phyloP scores from a whole-genome alignment of 805 yeast genomes.

The Pichia californica region DNA sequence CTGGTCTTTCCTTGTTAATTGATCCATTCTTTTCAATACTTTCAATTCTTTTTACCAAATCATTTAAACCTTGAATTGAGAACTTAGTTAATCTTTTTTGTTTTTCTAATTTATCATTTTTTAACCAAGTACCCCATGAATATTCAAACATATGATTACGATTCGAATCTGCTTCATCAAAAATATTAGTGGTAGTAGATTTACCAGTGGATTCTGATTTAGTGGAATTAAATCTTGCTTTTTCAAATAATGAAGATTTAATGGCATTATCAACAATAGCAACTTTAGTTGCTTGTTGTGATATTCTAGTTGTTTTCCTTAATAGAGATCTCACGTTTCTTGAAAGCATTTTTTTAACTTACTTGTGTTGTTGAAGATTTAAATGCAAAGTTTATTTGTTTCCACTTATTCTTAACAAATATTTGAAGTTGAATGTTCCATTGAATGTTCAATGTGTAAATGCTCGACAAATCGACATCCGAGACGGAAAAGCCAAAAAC shows the following conservation, averaged over 20 bases:
- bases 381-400: background rate
- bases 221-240: slow-evolving; percentile 5
- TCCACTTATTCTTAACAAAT: background rate
- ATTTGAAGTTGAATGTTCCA: too few relatives aligned
- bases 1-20: slow-evolving; percentile 29
- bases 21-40: slow-evolving; percentile 6
- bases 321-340: background rate
- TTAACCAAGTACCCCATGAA: slow-evolving; percentile 94
- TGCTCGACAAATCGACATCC: too few relatives aligned
- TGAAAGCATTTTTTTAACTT: slow-evolving; percentile 4
- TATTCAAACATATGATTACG: slow-evolving; percentile 59
- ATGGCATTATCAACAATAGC: background rate
- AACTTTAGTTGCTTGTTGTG: background rate
- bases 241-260: background rate
- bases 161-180: slow-evolving; percentile 12
- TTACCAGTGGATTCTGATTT: background rate
- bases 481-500: too few relatives aligned
- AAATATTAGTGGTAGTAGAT: slow-evolving; percentile 11
- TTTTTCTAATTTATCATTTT: slow-evolving; percentile 68
- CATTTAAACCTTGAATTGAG: slow-evolving; percentile 69
- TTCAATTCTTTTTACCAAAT: slow-evolving; percentile 13
- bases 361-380: background rate
- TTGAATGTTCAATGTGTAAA: too few relatives aligned
- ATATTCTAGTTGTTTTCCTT: background rate
- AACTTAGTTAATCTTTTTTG: slow-evolving; percentile 73